Evolutionary conservation across 2,329 filamentous ascomycete genomes (phyloP).

Genomic region (Colletotrichum phormii): DNA sequence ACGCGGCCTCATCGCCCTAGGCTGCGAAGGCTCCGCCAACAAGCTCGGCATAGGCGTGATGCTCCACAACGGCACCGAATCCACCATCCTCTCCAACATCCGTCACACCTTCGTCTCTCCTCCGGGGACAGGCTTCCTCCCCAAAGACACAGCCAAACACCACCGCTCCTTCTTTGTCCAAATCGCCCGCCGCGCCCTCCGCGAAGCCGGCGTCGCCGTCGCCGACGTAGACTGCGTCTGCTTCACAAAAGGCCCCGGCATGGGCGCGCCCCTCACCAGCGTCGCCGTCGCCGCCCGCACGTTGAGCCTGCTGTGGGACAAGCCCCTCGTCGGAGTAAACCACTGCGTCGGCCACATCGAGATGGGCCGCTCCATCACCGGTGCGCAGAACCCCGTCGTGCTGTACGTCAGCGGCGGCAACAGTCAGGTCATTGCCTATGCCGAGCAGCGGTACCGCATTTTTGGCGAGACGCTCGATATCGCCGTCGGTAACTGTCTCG

Average conservation of each 20-base stretch:
- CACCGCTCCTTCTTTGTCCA: slow-evolving; percentile 87
- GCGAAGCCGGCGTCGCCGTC: slow-evolving; percentile 71
- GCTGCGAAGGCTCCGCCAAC: slow-evolving; percentile 93
- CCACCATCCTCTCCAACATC: slow-evolving; percentile 88
- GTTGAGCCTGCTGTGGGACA: slow-evolving; percentile 84
- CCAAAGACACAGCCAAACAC: slow-evolving; percentile 94
- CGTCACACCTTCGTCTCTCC: slow-evolving; percentile 94
- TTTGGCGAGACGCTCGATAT: slow-evolving; percentile 98
- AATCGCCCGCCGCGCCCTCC: slow-evolving; percentile 83
- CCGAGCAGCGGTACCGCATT: slow-evolving; percentile 93
- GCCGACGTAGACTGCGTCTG: slow-evolving; percentile 89
- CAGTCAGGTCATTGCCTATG: slow-evolving; percentile 98
- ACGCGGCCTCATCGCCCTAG: slow-evolving; percentile 62
- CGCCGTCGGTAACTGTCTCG: slow-evolving; percentile 96
- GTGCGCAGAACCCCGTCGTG: slow-evolving; percentile 90
- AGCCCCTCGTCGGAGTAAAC: slow-evolving; percentile 93
- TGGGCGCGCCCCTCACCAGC: slow-evolving; percentile 91
- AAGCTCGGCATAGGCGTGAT: slow-evolving; percentile 97
- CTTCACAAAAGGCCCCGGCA: slow-evolving; percentile 95
- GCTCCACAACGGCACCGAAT: slow-evolving; percentile 71
- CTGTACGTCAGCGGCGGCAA: slow-evolving; percentile 97
- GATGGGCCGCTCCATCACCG: slow-evolving; percentile 95
- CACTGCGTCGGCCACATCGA: slow-evolving; percentile 99
- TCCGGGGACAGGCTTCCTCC: slow-evolving; percentile 92
- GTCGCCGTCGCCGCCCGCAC: slow-evolving; percentile 89